Conservation (phyloP, 768 basidiomycete species). For the Boletus pseudo-olivaceus region DNA sequence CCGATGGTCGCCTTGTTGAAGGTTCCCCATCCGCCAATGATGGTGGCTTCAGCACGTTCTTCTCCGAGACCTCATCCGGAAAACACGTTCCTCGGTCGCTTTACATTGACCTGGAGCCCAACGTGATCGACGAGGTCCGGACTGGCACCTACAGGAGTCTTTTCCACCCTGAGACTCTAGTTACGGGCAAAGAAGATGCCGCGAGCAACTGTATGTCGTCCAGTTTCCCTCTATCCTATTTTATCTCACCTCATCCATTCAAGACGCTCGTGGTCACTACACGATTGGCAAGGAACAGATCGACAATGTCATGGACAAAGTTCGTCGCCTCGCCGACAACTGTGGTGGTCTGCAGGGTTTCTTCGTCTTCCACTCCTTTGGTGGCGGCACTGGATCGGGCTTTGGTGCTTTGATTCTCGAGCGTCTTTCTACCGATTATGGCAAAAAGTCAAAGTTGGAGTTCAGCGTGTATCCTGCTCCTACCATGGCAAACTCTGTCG, state of each 20-base stretch:
- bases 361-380: slow-evolving; percentile 99
- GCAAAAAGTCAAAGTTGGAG: slow-evolving; percentile 98
- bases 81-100: slow-evolving; percentile 97
- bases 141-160: slow-evolving; percentile 93
- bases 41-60: slow-evolving; percentile 98
- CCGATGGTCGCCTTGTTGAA: slow-evolving; percentile 88
- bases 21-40: slow-evolving; percentile 72
- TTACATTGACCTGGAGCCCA: slow-evolving; percentile 96
- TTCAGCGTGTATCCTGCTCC: slow-evolving; percentile 97
- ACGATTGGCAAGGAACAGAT: slow-evolving; percentile 98
- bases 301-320: slow-evolving; percentile 92
- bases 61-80: slow-evolving; percentile 94
- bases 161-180: slow-evolving; percentile 98
- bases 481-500: slow-evolving; percentile 88
- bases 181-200: slow-evolving; percentile 98
- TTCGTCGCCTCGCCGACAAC: slow-evolving; percentile 93
- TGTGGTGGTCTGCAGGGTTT: slow-evolving; percentile 97
- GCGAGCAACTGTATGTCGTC: slow-evolving; percentile 88
- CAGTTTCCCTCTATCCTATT: not conserved
- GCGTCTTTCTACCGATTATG: slow-evolving; percentile 93
- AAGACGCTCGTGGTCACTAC: slow-evolving; percentile 97
- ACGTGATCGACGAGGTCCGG: slow-evolving; percentile 96
- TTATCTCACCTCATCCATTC: slow-evolving; percentile 2
- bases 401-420: slow-evolving; percentile 96
- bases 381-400: slow-evolving; percentile 97